These are phyloP conservation scores for Diaporthe vexans DNA, from an alignment of 2,329 filamentous ascomycete genomes.

Conservation along the genomic window DNA sequence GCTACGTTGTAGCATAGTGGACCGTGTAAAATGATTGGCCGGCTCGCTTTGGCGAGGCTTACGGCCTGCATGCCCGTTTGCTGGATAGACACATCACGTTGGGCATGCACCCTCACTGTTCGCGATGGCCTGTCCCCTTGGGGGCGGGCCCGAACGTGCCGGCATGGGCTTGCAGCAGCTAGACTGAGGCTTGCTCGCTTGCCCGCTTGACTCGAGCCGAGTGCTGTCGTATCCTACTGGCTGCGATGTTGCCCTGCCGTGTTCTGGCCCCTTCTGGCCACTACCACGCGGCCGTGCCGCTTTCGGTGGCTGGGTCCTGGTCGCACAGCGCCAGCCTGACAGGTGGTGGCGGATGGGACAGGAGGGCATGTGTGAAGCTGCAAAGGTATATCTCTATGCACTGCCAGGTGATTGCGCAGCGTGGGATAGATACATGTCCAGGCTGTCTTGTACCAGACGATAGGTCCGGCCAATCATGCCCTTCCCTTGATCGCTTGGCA, in stretches of 20 bases:
- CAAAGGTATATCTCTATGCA: background rate
- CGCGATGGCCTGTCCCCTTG: background rate
- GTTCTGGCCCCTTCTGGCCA: conserved; percentile 5
- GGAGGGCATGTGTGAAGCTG: background rate
- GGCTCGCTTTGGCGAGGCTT: conserved; percentile 18
- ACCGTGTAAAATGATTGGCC: conserved; percentile 33
- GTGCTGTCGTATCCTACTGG: background rate
- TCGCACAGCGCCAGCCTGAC: conserved; percentile 23
- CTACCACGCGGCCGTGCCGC: background rate
- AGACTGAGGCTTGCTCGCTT: conserved; percentile 6
- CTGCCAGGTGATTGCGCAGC: conserved; percentile 6
- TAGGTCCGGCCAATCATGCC: conserved; percentile 14
- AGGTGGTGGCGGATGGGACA: background rate
- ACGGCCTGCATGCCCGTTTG: conserved; percentile 5
- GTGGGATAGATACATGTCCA: background rate
- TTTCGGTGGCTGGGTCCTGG: background rate
- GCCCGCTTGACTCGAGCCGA: conserved; percentile 19
- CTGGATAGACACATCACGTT: background rate
- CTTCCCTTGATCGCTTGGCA: background rate
- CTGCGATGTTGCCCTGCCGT: conserved; percentile 1
- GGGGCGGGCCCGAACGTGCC: conserved; percentile 2
- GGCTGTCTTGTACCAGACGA: background rate
- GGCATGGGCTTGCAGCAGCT: conserved; percentile 6
- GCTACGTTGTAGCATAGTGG: conserved; percentile 1
- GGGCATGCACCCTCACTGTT: background rate